Conservation (phyloP, 495 filamentous ascomycete genomes). For the Cercophora sp. region DNA sequence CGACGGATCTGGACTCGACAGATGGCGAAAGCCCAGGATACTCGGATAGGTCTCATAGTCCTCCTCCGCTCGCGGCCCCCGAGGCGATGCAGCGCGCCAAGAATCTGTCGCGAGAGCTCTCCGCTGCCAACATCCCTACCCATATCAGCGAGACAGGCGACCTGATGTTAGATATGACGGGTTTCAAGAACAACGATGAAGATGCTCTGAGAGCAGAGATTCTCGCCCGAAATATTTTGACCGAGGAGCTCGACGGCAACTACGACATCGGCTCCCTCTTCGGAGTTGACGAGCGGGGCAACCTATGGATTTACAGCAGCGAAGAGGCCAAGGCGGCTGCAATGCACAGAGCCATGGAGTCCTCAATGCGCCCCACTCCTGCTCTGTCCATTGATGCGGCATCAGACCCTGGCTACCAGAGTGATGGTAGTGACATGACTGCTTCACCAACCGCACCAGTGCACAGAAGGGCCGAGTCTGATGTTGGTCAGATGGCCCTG, state of each 20-base stretch:
- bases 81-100: slow-evolving; percentile 82
- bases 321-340: slow-evolving; percentile 86
- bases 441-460: slow-evolving; percentile 33
- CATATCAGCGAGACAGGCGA: slow-evolving; percentile 92
- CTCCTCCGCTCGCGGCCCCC: slow-evolving; percentile 65
- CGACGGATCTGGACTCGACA: slow-evolving; percentile 45
- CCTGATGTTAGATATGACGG: slow-evolving; percentile 97
- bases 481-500: slow-evolving; percentile 60
- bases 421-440: slow-evolving; percentile 54
- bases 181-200: slow-evolving; percentile 89
- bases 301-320: slow-evolving; percentile 98
- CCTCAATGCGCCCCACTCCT: slow-evolving; percentile 43
- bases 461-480: slow-evolving; percentile 60
- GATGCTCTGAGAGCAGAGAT: slow-evolving; percentile 88
- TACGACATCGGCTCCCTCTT: slow-evolving; percentile 96
- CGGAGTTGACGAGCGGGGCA: slow-evolving; percentile 89
- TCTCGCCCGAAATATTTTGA: slow-evolving; percentile 90
- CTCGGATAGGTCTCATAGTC: slow-evolving; percentile 64
- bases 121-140: slow-evolving; percentile 83
- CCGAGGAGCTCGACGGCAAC: slow-evolving; percentile 88
- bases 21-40: slow-evolving; percentile 31
- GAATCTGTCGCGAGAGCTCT: slow-evolving; percentile 81
- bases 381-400: slow-evolving; percentile 64
- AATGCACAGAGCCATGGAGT: slow-evolving; percentile 44
- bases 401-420: slow-evolving; percentile 93